Conservation (phyloP, 495 filamentous ascomycete genomes). For the Lasiosphaeris hirsuta region DNA sequence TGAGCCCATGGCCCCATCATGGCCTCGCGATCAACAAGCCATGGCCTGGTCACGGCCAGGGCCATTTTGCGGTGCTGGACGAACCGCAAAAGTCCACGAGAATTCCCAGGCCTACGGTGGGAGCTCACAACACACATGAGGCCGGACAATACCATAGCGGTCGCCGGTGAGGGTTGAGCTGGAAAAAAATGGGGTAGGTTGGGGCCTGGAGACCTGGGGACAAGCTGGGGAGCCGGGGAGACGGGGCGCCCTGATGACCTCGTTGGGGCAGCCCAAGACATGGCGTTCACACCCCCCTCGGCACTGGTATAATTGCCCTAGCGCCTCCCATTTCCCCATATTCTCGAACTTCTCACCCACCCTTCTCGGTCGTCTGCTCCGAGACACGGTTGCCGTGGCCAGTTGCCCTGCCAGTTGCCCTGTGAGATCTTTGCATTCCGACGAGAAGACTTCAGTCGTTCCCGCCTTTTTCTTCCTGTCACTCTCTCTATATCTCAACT, state of each 20-base stretch:
- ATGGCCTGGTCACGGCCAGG: background rate
- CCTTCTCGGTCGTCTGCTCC: background rate
- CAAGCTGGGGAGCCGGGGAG: no score
- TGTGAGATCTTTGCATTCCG: background rate
- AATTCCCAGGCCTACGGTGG: background rate
- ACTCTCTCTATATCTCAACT: conserved; percentile 11
- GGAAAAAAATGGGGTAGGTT: no score
- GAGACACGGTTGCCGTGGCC: conserved; percentile 9
- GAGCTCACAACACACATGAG: background rate
- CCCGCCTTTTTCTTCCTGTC: conserved; percentile 4
- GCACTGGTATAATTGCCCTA: no score
- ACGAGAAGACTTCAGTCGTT: conserved; percentile 6
- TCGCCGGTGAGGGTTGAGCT: background rate
- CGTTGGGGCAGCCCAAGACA: no score
- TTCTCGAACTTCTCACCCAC: background rate
- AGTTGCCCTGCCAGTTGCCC: conserved; percentile 23
- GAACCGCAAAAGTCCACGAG: conserved; percentile 2
- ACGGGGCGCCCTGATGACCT: no score
- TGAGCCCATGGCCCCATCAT: background rate
- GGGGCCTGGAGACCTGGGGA: no score
- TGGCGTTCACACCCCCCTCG: no score
- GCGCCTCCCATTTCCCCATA: background rate
- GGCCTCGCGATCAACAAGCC: conserved; percentile 6
- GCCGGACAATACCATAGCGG: background rate
- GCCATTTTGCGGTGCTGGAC: background rate